Conservation (phyloP, 768 basidiomycete genomes). For the Lactarius evosmus region DNA sequence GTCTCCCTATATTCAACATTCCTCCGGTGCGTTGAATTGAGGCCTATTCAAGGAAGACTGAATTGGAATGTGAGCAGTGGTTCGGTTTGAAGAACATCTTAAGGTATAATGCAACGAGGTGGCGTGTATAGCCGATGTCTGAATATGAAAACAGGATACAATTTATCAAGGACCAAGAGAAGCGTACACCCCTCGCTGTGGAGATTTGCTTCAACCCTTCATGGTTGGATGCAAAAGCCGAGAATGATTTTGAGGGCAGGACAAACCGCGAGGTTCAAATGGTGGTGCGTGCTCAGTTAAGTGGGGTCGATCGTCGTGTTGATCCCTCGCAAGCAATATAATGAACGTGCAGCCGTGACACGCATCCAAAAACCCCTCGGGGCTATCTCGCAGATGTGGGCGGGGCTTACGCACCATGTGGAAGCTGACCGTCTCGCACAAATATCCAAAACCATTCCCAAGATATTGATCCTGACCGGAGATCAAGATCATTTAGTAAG, state of each 20-base stretch:
- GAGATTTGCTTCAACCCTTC: constrained; percentile 55
- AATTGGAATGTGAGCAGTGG: constrained; percentile 22
- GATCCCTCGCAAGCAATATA: constrained; percentile 40
- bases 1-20: constrained; percentile 52
- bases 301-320: not conserved
- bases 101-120: constrained; percentile 5
- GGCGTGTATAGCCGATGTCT: not conserved
- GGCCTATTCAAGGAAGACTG: not conserved
- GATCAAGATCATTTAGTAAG: constrained; percentile 60
- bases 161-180: constrained; percentile 39
- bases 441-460: constrained; percentile 54
- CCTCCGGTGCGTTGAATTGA: constrained; percentile 50
- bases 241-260: constrained; percentile 51
- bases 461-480: constrained; percentile 65
- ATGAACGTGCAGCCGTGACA: constrained; percentile 47
- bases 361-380: constrained; percentile 60
- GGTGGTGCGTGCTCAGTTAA: constrained; percentile 40
- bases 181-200: constrained; percentile 49
- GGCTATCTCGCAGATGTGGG: constrained; percentile 67
- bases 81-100: constrained; percentile 21
- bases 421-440: constrained; percentile 32
- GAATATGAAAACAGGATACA: constrained; percentile 35
- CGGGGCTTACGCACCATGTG: constrained; percentile 62
- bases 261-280: constrained; percentile 62
- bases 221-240: constrained; percentile 59